Percentiles rank a stretch among this genome's conserved stretches.
phyloP scores from a whole-genome alignment of 768 basidiomycete genomes.

The Mycena kentingensis region DNA sequence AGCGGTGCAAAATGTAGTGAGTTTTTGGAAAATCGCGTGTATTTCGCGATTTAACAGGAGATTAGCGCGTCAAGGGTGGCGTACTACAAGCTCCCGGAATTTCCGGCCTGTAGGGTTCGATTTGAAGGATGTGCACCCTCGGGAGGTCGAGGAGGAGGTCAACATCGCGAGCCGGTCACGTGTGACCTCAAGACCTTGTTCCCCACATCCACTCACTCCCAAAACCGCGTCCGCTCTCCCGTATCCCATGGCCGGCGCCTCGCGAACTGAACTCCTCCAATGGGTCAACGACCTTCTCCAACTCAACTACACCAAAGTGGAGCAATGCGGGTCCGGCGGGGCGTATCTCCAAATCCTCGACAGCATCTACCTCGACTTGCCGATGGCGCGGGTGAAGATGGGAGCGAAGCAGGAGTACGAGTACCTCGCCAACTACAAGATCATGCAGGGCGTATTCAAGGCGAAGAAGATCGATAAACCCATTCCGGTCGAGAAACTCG shows the following conservation, averaged over 20 bases:
- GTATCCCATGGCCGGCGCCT: constrained; percentile 56
- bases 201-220: too few relatives aligned
- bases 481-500: constrained; percentile 90
- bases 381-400: constrained; percentile 93
- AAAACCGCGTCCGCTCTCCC: constrained; percentile 6
- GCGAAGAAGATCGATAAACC: constrained; percentile 96
- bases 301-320: constrained; percentile 87
- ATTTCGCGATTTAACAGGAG: too few relatives aligned
- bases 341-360: constrained; percentile 96
- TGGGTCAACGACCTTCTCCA: constrained; percentile 96
- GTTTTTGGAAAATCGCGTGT: too few relatives aligned
- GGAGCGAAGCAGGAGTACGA: constrained; percentile 96
- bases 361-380: constrained; percentile 90
- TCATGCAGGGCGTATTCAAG: constrained; percentile 92
- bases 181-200: too few relatives aligned
- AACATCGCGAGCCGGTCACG: too few relatives aligned
- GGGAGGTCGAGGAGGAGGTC: too few relatives aligned
- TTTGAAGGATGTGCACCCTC: too few relatives aligned
- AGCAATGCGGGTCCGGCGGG: constrained; percentile 88
- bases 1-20: too few relatives aligned
- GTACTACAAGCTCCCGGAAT: too few relatives aligned
- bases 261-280: constrained; percentile 81
- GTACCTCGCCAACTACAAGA: constrained; percentile 92
- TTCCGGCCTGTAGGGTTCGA: too few relatives aligned
- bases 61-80: too few relatives aligned